Base-by-base conservation (phyloP, 2,329 filamentous ascomycete species). In the Fusarium sterilihyphosum region DNA sequence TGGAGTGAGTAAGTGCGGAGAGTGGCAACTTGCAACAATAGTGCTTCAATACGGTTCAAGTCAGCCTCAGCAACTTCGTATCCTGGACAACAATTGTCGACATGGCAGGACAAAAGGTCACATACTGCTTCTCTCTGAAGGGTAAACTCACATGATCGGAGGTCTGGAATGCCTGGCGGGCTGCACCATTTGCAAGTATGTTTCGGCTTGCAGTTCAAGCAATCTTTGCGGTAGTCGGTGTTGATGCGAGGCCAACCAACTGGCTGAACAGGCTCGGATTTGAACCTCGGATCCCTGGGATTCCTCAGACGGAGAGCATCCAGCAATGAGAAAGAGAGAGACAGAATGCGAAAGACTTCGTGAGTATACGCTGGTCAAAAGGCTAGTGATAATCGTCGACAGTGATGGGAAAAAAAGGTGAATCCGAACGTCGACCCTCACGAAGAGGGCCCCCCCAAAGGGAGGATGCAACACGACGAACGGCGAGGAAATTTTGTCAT, bases 51-150 rank as follows among this genome's bases (percentile, higher is more conserved):
- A 24, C 57, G 53, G n/a, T 66, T 52, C 29, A 71, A 29, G 18
- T 50, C 41, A 22, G 47, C 56, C 14, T 61, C 17, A 13, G 46
- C 17, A 46, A 33, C 24, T 20, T 22, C 31, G 22, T 61, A 35
- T 43, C 35, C n/a, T 37, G 43, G 9, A 22, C 29, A n/a, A n/a
- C 24, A 41, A 56, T 67, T 56, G n/a, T 40, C 49, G 12, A 74
- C 46, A 35, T 74, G 58, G 46, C 52, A 20, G 49, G 70, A 13
- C 66, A 71, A 41, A 77, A 73, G 24, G 54, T 46, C 22, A 75
- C 38, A 8, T 37, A 26, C 26, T 70, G 40, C 46, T 66, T 75
- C n/a, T 75, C 73, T 33, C 65, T 67, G 17, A 59, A 20, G 4
- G 63, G 46, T 5, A 68, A 31, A 18, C 60, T 10, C 4, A 37